These are phyloP conservation scores for Chaetomium cochliodes DNA, from an alignment of 495 filamentous ascomycete species.

Conservation along the genomic window DNA sequence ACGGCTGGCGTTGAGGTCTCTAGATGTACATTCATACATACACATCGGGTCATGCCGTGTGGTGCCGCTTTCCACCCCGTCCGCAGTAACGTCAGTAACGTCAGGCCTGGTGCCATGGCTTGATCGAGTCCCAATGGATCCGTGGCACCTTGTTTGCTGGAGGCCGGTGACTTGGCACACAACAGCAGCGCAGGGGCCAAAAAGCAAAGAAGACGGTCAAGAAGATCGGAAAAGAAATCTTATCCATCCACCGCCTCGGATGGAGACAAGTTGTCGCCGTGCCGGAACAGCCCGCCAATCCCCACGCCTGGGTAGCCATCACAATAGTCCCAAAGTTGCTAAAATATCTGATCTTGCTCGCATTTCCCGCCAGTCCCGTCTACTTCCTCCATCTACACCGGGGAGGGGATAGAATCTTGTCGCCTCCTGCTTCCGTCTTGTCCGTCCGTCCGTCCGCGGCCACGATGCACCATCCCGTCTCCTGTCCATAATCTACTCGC, in stretches of 20 bases:
- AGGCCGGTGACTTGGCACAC: conserved; percentile 32
- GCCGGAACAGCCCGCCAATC: conserved; percentile 9
- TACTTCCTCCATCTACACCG: not conserved
- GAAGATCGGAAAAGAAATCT: conserved; percentile 26
- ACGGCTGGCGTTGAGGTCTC: conserved; percentile 2
- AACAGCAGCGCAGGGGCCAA: conserved; percentile 17
- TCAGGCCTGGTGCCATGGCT: conserved; percentile 26
- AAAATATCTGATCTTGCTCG: conserved; percentile 5
- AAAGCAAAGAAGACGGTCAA: conserved; percentile 20
- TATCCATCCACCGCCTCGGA: conserved; percentile 19
- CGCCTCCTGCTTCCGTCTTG: conserved; percentile 6
- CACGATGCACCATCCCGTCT: conserved; percentile 48
- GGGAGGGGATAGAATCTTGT: conserved; percentile 4
- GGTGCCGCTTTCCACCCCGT: conserved; percentile 19
- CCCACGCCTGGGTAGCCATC: not conserved
- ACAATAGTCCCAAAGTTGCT: not conserved
- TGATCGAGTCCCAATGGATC: conserved; percentile 29
- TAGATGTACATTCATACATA: conserved; percentile 11
- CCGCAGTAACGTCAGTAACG: conserved; percentile 13
- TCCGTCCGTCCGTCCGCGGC: conserved; percentile 23
- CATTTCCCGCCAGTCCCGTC: not conserved
- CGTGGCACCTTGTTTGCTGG: conserved; percentile 25
- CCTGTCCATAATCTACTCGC: conserved; percentile 41
- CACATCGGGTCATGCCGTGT: conserved; percentile 27
- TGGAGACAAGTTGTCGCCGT: conserved; percentile 3